Conservation (phyloP, 2,329 filamentous ascomycete species). For the Fusarium sp. region DNA sequence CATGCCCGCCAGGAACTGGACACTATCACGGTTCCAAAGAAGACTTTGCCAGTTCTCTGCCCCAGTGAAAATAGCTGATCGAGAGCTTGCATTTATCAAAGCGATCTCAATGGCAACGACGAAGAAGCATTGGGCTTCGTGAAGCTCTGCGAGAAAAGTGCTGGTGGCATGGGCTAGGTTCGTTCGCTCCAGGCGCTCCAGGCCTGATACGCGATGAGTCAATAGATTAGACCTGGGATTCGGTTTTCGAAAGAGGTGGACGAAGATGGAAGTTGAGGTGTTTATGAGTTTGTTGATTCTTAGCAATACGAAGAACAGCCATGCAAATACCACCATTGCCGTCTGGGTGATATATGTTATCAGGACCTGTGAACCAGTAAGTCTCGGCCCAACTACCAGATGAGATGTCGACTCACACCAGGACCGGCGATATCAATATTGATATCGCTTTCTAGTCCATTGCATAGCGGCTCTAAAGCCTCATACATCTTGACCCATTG, state of each 20-base stretch:
- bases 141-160: conserved; percentile 30
- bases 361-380: conserved; percentile 5
- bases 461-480: not conserved
- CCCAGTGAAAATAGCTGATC: not conserved
- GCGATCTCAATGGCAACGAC: conserved; percentile 20
- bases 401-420: not conserved
- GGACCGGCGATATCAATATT: conserved; percentile 32
- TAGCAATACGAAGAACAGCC: conserved; percentile 9
- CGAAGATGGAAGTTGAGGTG: not conserved
- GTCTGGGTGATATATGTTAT: conserved; percentile 31
- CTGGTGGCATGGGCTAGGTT: conserved; percentile 18
- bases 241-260: not conserved
- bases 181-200: not conserved
- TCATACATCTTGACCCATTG: conserved; percentile 12
- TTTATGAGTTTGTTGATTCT: not conserved
- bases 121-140: conserved; percentile 35
- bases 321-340: conserved; percentile 16
- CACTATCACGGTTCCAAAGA: conserved; percentile 2
- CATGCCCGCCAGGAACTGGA: conserved; percentile 7
- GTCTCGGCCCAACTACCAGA: rapidly evolving
- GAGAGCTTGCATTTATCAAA: not conserved
- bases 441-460: conserved; percentile 9
- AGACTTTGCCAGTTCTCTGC: conserved; percentile 20
- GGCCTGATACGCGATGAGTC: not conserved
- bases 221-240: rapidly evolving